Evolutionary conservation across 352 stramenopile species (phyloP), one percentile per base, ranked within the genome.

Genomic region (Pythium rishiriense): DNA sequence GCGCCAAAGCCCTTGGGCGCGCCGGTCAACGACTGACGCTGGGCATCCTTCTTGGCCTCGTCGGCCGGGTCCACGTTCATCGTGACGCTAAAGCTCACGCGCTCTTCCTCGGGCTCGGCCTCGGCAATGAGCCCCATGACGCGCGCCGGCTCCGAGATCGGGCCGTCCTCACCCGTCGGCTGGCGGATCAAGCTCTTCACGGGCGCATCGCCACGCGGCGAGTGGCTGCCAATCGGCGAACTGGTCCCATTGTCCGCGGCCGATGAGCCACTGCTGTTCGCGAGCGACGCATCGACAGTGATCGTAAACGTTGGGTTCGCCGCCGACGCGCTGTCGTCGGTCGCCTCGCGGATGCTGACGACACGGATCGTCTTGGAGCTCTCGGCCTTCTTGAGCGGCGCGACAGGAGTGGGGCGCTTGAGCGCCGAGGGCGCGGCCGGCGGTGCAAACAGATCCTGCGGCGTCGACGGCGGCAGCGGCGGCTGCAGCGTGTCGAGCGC

Each of bases 1-100:
- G 53, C n/a, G 4, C 52, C 57, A 58, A 64, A 69, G 29, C 58
- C 64, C 61, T 72, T 71, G 19, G 62, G 66, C 0, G 65, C 29
- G 15, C 70, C 67, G 10, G 76, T 85, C 6, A 89, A 51, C 50
- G 80, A 91, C 46, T 62, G 52, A 41, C 82, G 82, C 69, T 81
- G 64, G 37, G 78, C 66, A 56, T 89, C 77, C 70, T 88, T 79
- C 70, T 79, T 88, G 19, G 78, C 79, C 45, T 92, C 83, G 25
- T 92, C 83, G 6, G 77, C 15, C 25, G 86, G 56, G 42, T 93
- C 82, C 17, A 89, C 70, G 53, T 75, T 79, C 15, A 95, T 79
- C 54, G 86, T 95, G 31, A 95, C 85, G 58, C 84, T 90, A 62
- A 93, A 95, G 70, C 85, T 92, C 66, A 94, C 85, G 53, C 81